Evolutionary conservation across 2,329 filamentous ascomycete genomes (phyloP).

Genomic region (Penicillium sp.): DNA sequence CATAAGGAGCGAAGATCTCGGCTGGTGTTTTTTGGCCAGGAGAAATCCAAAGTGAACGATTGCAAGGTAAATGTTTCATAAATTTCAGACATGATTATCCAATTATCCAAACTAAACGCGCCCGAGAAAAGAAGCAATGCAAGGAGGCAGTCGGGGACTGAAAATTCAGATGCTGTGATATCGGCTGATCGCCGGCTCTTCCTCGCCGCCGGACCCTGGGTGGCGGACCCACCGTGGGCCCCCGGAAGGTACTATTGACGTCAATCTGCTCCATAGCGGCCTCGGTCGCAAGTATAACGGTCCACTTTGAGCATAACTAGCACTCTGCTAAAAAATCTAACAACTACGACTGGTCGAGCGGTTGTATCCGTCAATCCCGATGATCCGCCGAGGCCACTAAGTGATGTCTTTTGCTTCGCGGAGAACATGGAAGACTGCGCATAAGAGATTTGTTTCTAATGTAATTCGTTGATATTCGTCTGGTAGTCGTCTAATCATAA

Average conservation of each 20-base stretch:
- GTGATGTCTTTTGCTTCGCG: not conserved
- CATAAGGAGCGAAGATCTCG: not conserved
- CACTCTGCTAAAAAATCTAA: not conserved
- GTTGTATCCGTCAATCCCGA: not conserved
- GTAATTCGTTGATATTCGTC: not conserved
- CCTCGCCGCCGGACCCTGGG: not conserved
- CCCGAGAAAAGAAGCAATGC: not conserved
- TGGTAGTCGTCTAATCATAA: not conserved
- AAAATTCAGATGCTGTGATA: not conserved
- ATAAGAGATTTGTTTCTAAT: not conserved
- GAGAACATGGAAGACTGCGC: not conserved
- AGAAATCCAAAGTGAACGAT: not conserved
- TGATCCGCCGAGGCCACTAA: not conserved
- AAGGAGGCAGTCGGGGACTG: not conserved
- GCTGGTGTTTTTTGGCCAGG: not conserved
- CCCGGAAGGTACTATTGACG: not conserved
- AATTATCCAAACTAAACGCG: not conserved
- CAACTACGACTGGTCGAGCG: not conserved
- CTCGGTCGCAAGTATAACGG: not conserved
- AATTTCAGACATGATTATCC: not conserved
- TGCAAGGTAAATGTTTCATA: not conserved
- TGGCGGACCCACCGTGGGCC: not conserved
- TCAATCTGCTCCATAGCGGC: not conserved
- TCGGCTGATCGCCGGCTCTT: not conserved
- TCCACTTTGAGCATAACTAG: no score